A percentile compares a stretch with the other conserved stretches of the same genome.
Evolutionary conservation across 257 asterid species (phyloP).

Genomic region (Gentiana macrophylla): DNA sequence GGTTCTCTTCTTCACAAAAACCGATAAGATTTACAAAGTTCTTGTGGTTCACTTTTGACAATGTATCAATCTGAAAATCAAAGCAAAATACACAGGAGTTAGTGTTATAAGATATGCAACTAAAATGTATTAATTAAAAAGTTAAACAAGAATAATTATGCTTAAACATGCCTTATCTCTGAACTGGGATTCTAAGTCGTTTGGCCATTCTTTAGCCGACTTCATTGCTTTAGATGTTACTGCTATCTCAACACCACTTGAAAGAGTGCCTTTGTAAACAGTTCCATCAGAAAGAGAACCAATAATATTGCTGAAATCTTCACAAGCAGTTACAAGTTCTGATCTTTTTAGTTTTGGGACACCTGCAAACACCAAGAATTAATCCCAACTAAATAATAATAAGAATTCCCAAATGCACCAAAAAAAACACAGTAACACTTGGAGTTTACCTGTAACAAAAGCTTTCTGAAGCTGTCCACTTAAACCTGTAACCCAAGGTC

Average conservation of each 20-base stretch:
- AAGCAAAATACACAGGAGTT: neutral
- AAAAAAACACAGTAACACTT: neutral
- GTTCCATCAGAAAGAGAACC: constrained; percentile 50
- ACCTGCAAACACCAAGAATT: constrained; percentile 14
- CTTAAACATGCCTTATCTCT: constrained; percentile 22
- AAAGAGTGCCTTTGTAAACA: constrained; percentile 77
- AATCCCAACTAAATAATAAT: neutral
- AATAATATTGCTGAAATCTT: constrained; percentile 90
- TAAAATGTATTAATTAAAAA: neutral
- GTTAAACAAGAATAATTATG: neutral
- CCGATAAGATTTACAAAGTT: constrained; percentile 75
- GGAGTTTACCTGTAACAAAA: constrained; percentile 24
- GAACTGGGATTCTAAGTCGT: constrained; percentile 22
- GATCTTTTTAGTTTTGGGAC: constrained; percentile 31
- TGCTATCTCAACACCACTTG: constrained; percentile 79
- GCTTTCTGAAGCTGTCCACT: constrained; percentile 34
- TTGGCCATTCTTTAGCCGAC: constrained; percentile 32
- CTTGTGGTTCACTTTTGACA: constrained; percentile 65
- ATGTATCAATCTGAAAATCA: constrained; percentile 22
- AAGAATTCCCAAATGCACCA: too few relatives aligned
- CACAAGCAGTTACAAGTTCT: constrained; percentile 85
- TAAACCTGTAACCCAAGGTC: constrained; percentile 30
- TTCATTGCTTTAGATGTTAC: constrained; percentile 40
- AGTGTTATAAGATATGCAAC: constrained; percentile 6
- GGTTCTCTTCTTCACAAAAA: constrained; percentile 60